Percentiles rank a stretch among this genome's conserved stretches.
These are phyloP conservation scores for Didymosphaeria variabile DNA, from an alignment of 2,329 filamentous ascomycete genomes.

Conservation along the genomic window DNA sequence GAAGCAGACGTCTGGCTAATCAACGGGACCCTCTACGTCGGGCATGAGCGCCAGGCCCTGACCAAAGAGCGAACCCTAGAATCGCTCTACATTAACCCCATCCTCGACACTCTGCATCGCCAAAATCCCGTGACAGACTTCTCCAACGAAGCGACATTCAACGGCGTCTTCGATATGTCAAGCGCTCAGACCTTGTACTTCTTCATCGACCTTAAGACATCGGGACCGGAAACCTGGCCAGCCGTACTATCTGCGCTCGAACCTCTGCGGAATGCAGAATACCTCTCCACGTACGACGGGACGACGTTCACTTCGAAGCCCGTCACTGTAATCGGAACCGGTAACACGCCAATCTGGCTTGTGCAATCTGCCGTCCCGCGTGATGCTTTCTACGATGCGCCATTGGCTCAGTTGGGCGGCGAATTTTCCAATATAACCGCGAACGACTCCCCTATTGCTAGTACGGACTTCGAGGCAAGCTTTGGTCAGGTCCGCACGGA, in stretches of 20 bases:
- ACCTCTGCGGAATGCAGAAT: constrained; percentile 63
- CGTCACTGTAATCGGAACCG: constrained; percentile 70
- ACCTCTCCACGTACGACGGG: constrained; percentile 63
- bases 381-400: constrained; percentile 69
- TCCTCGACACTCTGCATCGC: constrained; percentile 63
- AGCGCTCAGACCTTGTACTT: constrained; percentile 68
- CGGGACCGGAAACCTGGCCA: constrained; percentile 64
- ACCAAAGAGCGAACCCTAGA: constrained; percentile 63
- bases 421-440: constrained; percentile 57
- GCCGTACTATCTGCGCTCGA: constrained; percentile 64
- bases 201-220: constrained; percentile 71
- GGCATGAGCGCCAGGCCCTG: constrained; percentile 64
- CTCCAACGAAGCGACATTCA: constrained; percentile 56
- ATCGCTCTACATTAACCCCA: constrained; percentile 67
- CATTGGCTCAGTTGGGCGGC: constrained; percentile 56
- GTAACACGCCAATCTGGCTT: constrained; percentile 55
- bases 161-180: constrained; percentile 70
- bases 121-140: constrained; percentile 66
- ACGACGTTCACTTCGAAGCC: constrained; percentile 57
- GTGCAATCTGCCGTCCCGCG: constrained; percentile 50
- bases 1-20: constrained; percentile 71
- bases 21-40: constrained; percentile 65
- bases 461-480: constrained; percentile 57
- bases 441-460: constrained; percentile 63
- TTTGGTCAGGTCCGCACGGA: constrained; percentile 51